Conservation (phyloP, 2,329 filamentous ascomycete genomes). For the Leptographium lundbergii region DNA sequence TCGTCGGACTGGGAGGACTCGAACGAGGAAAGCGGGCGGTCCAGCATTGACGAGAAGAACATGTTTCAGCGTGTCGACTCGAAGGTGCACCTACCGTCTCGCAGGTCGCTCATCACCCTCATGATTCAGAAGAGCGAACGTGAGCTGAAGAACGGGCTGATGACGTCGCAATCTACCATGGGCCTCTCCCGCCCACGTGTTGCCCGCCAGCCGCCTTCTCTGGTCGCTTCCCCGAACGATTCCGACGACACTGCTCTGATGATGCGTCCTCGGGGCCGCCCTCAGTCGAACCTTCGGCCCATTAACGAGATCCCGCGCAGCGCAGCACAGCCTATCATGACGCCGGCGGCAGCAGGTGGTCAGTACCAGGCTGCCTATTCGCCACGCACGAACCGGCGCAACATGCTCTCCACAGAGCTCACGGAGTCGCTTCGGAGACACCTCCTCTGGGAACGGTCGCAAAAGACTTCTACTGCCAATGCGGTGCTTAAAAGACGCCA, state of each 20-base stretch:
- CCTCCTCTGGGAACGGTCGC: conserved; percentile 87
- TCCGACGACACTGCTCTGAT: conserved; percentile 50
- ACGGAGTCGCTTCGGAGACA: conserved; percentile 87
- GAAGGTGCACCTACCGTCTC: conserved; percentile 68
- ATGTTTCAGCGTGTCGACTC: conserved; percentile 90
- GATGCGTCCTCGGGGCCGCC: conserved; percentile 38
- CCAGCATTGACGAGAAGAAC: conserved; percentile 66
- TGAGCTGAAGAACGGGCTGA: conserved; percentile 54
- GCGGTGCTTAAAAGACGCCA: conserved; percentile 82
- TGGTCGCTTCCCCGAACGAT: conserved; percentile 41
- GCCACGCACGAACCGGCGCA: conserved; percentile 78
- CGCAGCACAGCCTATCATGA: conserved; percentile 62
- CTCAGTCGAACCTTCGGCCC: conserved; percentile 35
- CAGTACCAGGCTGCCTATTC: conserved; percentile 67
- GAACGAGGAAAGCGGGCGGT: conserved; percentile 56
- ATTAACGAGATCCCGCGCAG: conserved; percentile 56
- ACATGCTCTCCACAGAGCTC: conserved; percentile 91
- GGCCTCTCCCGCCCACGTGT: conserved; percentile 52
- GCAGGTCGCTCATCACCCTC: conserved; percentile 78
- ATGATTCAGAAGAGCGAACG: conserved; percentile 72
- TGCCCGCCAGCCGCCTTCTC: conserved; percentile 27
- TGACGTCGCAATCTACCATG: conserved; percentile 54
- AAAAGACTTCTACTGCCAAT: conserved; percentile 81
- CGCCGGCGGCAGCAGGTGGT: conserved; percentile 44
- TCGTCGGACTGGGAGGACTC: conserved; percentile 51